Evolutionary conservation across 768 basidiomycete species (phyloP).

Genomic region (Lactarius quietus): DNA sequence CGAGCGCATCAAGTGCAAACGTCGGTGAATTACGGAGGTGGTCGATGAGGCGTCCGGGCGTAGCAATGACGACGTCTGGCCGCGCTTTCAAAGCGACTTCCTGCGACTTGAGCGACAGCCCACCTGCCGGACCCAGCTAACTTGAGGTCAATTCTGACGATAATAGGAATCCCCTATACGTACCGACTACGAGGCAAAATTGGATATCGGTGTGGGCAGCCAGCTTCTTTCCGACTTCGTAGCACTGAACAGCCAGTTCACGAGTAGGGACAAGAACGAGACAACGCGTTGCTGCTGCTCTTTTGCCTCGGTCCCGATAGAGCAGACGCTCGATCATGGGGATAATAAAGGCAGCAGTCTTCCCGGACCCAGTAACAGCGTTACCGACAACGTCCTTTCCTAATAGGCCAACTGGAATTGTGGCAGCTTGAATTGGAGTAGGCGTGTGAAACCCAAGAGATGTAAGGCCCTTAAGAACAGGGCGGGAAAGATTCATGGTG

Average conservation of each 20-base stretch:
- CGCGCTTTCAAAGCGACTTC: constrained; percentile 79
- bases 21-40: constrained; percentile 94
- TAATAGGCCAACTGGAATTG: constrained; percentile 88
- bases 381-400: constrained; percentile 96
- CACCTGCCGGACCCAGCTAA: constrained; percentile 51
- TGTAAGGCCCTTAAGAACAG: constrained; percentile 87
- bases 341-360: constrained; percentile 96
- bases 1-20: constrained; percentile 88
- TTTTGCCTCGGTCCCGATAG: constrained; percentile 87
- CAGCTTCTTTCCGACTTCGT: constrained; percentile 83
- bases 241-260: constrained; percentile 94
- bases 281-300: constrained; percentile 83
- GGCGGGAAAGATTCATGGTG: constrained; percentile 93
- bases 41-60: constrained; percentile 90
- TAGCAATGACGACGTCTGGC: constrained; percentile 94
- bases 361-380: constrained; percentile 96
- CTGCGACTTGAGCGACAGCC: constrained; percentile 89
- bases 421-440: constrained; percentile 93
- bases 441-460: constrained; percentile 76
- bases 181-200: constrained; percentile 90
- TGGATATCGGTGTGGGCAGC: constrained; percentile 85
- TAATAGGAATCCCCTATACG: constrained; percentile 17
- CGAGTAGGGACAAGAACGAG: constrained; percentile 92
- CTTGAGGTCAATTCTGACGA: constrained; percentile 13
- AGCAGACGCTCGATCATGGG: constrained; percentile 91